Evolutionary conservation across 2,329 filamentous ascomycete species (phyloP), one percentile per base, ranked within the genome.

Genomic region (Ophiosphaerella narmari): DNA sequence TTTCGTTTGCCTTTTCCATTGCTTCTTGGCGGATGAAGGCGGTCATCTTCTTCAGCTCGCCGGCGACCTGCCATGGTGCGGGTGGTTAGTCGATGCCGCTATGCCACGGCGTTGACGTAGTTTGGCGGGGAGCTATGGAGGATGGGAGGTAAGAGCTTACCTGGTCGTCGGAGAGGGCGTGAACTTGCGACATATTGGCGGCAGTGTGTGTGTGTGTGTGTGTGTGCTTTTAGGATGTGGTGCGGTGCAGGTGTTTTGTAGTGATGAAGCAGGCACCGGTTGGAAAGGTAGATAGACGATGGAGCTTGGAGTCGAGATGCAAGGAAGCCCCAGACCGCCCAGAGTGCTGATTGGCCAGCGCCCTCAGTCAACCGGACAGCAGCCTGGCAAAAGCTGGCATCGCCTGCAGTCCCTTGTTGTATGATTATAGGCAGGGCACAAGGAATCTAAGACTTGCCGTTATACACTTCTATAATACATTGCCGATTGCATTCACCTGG

Each of bases 21-120:
- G 94, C 94, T 81, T 99, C 94, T 80, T 97, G 94, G 77, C 91
- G 90, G 86, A 99, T 99, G 85, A 99, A 99, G 74, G 92, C 93
- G 53, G 94, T 97, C 94, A 99, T 99, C 86, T 99, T 99, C 83
- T 90, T 92, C 78, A 99, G 90, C 86, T 99, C 94, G 79, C 90
- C 87, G 79, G 90, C 87, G 83, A 99, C 94, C 91, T 97, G 75
- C 44, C 56, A 60, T 56, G 46, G 63, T 21, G 58, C 50, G 35
- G 41, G 39, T 39, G 32, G 55, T 70, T 67, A 70, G 65, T 65
- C 60, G 60, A 47, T 57, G 63, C 48, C 55, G 62, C 63, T 50
- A 56, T 59, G 45, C 55, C 61, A 46, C 55, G 61, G 46, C 54
- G 63, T 65, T 54, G 60, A 57, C 57, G 53, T 61, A 69, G 66